Evolutionary conservation across 306 rosid species (phyloP).

Genomic region (Vigna hirtella): DNA sequence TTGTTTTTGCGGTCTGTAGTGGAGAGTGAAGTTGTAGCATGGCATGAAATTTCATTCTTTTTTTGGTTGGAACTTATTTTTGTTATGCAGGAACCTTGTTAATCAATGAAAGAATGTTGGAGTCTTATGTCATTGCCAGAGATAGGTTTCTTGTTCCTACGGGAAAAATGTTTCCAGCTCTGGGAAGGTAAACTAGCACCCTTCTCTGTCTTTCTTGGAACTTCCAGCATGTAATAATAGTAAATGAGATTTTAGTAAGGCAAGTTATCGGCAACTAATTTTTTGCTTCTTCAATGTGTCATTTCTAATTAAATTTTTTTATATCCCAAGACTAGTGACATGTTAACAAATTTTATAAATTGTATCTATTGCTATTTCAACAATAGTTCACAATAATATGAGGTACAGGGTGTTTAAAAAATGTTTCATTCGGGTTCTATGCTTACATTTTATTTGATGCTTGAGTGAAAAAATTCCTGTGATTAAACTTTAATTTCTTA

Average conservation of each 20-base stretch:
- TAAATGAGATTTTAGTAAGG: not conserved
- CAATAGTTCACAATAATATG: slow-evolving; percentile 20
- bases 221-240: slow-evolving; percentile 20
- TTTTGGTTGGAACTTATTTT: slow-evolving; percentile 7
- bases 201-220: slow-evolving; percentile 25
- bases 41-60: slow-evolving; percentile 13
- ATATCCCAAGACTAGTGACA: not conserved
- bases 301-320: slow-evolving; percentile 18
- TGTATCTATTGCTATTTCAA: slow-evolving; percentile 25
- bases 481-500: not conserved
- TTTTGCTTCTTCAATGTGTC: slow-evolving; percentile 13
- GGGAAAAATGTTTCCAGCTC: slow-evolving; percentile 90
- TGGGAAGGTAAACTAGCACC: slow-evolving; percentile 73
- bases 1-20: slow-evolving; percentile 2
- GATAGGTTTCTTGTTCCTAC: slow-evolving; percentile 85
- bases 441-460: slow-evolving; percentile 2
- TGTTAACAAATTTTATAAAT: not conserved
- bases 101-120: slow-evolving; percentile 95
- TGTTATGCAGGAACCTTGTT: slow-evolving; percentile 77
- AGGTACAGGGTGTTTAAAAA: not conserved
- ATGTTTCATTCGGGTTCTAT: not conserved
- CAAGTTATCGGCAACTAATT: slow-evolving; percentile 19
- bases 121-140: slow-evolving; percentile 95
- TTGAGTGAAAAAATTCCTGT: slow-evolving; percentile 5
- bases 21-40: slow-evolving; percentile 17